A percentile compares a stretch with the other conserved stretches of the same genome.
Evolutionary conservation across 2,329 filamentous ascomycete species (phyloP).

Genomic region (Blumeria hordei): DNA sequence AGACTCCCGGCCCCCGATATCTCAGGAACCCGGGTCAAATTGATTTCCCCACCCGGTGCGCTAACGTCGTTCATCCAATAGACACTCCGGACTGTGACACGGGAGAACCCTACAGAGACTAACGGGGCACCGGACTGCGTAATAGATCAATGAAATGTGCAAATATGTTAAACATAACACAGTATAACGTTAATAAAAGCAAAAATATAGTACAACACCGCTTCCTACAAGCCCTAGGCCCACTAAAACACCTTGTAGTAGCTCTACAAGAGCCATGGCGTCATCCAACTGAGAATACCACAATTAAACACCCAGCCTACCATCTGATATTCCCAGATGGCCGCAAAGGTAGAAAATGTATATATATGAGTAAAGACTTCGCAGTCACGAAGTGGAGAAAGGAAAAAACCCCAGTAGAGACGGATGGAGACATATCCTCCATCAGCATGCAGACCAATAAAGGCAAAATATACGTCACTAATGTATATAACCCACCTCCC

Average conservation of each 20-base stretch:
- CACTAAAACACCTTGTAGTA: not conserved
- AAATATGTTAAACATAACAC: not conserved
- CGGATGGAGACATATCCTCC: not conserved
- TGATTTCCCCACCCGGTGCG: too few species aligned
- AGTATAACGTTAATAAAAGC: not conserved
- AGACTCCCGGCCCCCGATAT: not conserved
- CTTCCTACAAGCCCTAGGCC: not conserved
- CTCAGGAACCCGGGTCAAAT: too few species aligned
- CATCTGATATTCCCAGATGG: not conserved
- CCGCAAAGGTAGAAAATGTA: not conserved
- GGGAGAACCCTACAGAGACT: not conserved
- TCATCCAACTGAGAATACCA: too few species aligned
- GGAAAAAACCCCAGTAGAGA: not conserved
- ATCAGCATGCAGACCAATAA: not conserved
- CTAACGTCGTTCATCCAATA: not conserved
- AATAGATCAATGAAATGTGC: not conserved
- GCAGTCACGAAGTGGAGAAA: not conserved
- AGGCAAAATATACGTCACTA: not conserved
- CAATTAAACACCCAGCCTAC: not conserved
- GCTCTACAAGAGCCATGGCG: not conserved
- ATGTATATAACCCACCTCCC: not conserved
- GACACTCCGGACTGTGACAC: not conserved
- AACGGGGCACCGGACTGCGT: too few species aligned
- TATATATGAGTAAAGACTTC: not conserved
- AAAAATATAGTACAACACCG: not conserved